Evolutionary conservation across 176 grass and related monocot species (phyloP).

Genomic region (Secale cereale): DNA sequence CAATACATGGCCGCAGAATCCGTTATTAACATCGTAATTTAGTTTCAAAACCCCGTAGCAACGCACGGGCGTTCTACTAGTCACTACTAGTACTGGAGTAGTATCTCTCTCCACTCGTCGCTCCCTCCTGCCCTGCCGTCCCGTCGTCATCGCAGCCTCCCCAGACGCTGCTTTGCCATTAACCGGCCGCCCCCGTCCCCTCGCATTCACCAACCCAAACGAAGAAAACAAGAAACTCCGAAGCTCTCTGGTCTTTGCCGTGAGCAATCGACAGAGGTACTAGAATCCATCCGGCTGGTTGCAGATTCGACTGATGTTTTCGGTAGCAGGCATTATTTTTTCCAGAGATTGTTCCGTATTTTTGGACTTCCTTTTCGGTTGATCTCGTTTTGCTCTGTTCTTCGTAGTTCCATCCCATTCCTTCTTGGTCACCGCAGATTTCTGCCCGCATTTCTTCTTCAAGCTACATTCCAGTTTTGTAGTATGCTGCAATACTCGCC

Average conservation of each 20-base stretch:
- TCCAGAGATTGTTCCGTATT: neutral
- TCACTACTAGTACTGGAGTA: no score
- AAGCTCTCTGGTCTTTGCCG: neutral
- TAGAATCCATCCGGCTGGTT: neutral
- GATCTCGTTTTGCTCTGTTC: neutral
- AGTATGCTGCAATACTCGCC: neutral
- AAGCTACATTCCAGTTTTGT: neutral
- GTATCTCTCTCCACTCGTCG: no score
- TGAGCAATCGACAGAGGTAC: neutral
- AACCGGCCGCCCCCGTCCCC: neutral
- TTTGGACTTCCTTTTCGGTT: neutral
- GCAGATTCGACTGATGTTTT: neutral
- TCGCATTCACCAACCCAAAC: neutral
- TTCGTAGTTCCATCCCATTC: neutral
- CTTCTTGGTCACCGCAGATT: neutral
- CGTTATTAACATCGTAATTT: no score
- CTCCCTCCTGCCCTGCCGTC: no score
- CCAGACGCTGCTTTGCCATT: neutral
- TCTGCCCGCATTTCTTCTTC: neutral
- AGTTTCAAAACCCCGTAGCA: no score
- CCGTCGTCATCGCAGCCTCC: neutral
- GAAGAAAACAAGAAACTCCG: neutral
- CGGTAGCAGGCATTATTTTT: neutral
- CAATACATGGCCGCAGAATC: no score
- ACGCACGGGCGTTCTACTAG: no score